These are phyloP conservation scores for Clonostachys solani DNA, from an alignment of 2,329 filamentous ascomycete species.

Conservation along the genomic window DNA sequence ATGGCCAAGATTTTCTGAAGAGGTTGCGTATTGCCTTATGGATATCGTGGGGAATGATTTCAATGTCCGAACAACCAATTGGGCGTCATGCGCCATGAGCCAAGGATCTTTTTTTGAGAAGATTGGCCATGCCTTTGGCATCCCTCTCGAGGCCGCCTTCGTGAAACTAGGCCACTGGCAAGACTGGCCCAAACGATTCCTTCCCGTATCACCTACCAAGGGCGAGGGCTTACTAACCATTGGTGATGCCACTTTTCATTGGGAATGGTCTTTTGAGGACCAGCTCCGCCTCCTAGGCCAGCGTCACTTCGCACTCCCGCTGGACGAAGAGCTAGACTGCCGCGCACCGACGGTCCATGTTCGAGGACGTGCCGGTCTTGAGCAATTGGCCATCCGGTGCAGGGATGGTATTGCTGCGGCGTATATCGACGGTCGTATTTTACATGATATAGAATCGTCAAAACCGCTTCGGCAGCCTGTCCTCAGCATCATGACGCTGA, in stretches of 20 bases:
- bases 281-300: constrained; percentile 63
- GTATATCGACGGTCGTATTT: too few species aligned
- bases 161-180: constrained; percentile 46
- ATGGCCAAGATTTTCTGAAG: constrained; percentile 67
- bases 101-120: constrained; percentile 73
- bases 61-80: constrained; percentile 32
- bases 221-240: constrained; percentile 10
- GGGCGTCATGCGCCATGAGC: constrained; percentile 42
- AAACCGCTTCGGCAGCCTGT: too few species aligned
- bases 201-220: constrained; percentile 11
- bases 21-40: constrained; percentile 47
- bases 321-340: constrained; percentile 31
- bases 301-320: constrained; percentile 63
- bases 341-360: too few species aligned
- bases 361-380: too few species aligned
- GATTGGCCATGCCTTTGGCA: constrained; percentile 66
- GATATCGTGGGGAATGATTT: constrained; percentile 36
- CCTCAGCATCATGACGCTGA: too few species aligned
- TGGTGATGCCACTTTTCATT: constrained; percentile 50
- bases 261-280: constrained; percentile 65
- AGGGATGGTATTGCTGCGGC: too few species aligned
- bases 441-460: too few species aligned
- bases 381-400: too few species aligned
- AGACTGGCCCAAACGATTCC: constrained; percentile 36
- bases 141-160: constrained; percentile 62